Evolutionary conservation across 108 stramenopile genomes (phyloP), one percentile per base, ranked within the genome.

Genomic region (Poteriospumella lacustris): DNA sequence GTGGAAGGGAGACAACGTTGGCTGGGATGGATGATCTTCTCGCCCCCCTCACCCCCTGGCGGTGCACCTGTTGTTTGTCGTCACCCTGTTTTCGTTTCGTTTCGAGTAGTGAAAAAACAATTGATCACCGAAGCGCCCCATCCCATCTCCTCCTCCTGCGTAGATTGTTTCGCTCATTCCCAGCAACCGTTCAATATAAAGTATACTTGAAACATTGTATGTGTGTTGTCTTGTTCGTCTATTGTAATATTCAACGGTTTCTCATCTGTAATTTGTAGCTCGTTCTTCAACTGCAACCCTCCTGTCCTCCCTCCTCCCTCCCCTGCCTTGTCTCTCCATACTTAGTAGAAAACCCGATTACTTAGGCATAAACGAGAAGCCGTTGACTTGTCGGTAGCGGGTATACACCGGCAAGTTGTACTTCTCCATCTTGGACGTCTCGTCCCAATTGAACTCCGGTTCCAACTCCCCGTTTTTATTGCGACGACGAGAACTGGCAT

Each of bases 11-110:
- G 47, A 73, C 36, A 33, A 42, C 5, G 29, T 44, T 5, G 70
- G 70, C 12, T 73, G 70, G 70, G 64, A 67, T 19, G 19, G 19
- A 15, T 67, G 64, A 67, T 67, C n/a, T n/a, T n/a, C n/a, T n/a
- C n/a, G n/a, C n/a, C n/a, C n/a, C n/a, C n/a, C n/a, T n/a, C n/a
- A n/a, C n/a, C n/a, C n/a, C n/a, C n/a, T n/a, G n/a, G n/a, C n/a
- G n/a, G n/a, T n/a, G n/a, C n/a, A n/a, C n/a, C n/a, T n/a, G n/a
- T n/a, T n/a, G n/a, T n/a, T n/a, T n/a, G n/a, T n/a, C n/a, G n/a
- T n/a, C n/a, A n/a, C n/a, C n/a, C n/a, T n/a, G n/a, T n/a, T n/a
- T n/a, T n/a, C n/a, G 52, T 56, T 56, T 19, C 15, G 15, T 56
- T 15, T 56, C 52, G 52, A 56, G 15, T 19, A 24, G 24, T 19